Evolutionary conservation across 345 rosid species (phyloP).

Genomic region (Iberis pinnata): DNA sequence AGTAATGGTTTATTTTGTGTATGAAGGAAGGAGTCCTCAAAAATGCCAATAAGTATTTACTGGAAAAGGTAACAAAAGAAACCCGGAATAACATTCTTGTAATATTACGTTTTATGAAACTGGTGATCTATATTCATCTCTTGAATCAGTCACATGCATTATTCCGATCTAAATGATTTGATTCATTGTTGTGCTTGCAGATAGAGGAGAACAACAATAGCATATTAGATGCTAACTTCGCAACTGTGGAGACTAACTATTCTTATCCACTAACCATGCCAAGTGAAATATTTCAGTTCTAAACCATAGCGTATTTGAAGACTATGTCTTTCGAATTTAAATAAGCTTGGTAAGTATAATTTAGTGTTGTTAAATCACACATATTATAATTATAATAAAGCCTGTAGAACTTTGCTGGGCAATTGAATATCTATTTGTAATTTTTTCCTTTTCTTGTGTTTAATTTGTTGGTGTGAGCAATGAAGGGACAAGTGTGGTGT

Average conservation of each 20-base stretch:
- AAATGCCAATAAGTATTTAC: slow-evolving; percentile 67
- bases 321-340: slow-evolving; percentile 19
- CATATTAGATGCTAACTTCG: slow-evolving; percentile 37
- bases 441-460: slow-evolving; percentile 3
- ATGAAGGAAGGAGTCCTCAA: slow-evolving; percentile 66
- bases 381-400: slow-evolving; percentile 24
- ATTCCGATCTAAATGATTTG: too few species aligned
- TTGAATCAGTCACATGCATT: too few species aligned
- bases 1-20: slow-evolving; percentile 9
- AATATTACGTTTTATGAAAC: neutral
- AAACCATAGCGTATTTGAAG: slow-evolving; percentile 29
- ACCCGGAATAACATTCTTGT: neutral
- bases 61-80: slow-evolving; percentile 51
- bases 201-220: slow-evolving; percentile 49
- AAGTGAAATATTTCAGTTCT: slow-evolving; percentile 51
- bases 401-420: slow-evolving; percentile 21
- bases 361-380: slow-evolving; percentile 28
- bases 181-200: slow-evolving; percentile 35
- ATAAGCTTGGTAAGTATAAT: slow-evolving; percentile 21
- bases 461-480: slow-evolving; percentile 20
- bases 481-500: slow-evolving; percentile 23
- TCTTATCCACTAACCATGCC: slow-evolving; percentile 59
- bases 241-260: slow-evolving; percentile 34
- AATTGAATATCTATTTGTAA: slow-evolving; percentile 16
- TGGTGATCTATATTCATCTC: neutral